Percentiles rank a stretch among this genome's conserved stretches.
Evolutionary conservation across 2,329 filamentous ascomycete species (phyloP).

Genomic region (Pyricularia grisea): DNA sequence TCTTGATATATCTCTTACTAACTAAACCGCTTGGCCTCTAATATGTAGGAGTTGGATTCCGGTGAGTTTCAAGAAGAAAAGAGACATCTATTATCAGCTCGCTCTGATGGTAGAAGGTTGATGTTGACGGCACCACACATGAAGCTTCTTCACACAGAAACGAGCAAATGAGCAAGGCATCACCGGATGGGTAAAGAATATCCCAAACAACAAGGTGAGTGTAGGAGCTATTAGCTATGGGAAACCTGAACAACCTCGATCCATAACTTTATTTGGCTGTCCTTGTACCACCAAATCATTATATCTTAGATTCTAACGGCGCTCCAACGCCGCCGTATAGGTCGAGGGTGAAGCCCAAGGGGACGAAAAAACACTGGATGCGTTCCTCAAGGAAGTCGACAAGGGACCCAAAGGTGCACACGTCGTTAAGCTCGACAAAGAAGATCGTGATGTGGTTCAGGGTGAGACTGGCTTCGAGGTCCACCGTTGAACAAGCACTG

Average conservation of each 20-base stretch:
- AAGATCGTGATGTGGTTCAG: slow-evolving; percentile 53
- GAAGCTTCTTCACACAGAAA: slow-evolving; percentile 39
- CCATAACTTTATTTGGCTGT: no score
- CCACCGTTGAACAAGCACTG: slow-evolving; percentile 21
- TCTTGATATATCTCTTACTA: background rate
- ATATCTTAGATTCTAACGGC: background rate
- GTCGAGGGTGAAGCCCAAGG: slow-evolving; percentile 89
- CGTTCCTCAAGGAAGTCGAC: slow-evolving; percentile 66
- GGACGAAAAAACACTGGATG: slow-evolving; percentile 49
- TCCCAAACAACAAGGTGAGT: slow-evolving; percentile 41
- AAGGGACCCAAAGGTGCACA: slow-evolving; percentile 62
- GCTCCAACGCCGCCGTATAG: slow-evolving; percentile 30
- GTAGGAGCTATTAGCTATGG: background rate
- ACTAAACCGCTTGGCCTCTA: background rate
- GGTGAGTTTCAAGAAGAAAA: slow-evolving; percentile 23
- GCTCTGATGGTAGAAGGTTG: no score
- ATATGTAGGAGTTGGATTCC: slow-evolving; percentile 45
- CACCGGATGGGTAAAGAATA: slow-evolving; percentile 56
- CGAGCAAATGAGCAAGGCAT: slow-evolving; percentile 39
- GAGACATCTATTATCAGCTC: no score
- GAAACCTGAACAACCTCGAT: no score
- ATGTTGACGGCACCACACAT: background rate
- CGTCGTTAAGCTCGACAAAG: slow-evolving; percentile 66
- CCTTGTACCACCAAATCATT: background rate
- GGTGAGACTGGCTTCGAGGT: slow-evolving; percentile 61